Base-by-base conservation (phyloP, 495 filamentous ascomycete genomes). In the Ramalina peruviana region DNA sequence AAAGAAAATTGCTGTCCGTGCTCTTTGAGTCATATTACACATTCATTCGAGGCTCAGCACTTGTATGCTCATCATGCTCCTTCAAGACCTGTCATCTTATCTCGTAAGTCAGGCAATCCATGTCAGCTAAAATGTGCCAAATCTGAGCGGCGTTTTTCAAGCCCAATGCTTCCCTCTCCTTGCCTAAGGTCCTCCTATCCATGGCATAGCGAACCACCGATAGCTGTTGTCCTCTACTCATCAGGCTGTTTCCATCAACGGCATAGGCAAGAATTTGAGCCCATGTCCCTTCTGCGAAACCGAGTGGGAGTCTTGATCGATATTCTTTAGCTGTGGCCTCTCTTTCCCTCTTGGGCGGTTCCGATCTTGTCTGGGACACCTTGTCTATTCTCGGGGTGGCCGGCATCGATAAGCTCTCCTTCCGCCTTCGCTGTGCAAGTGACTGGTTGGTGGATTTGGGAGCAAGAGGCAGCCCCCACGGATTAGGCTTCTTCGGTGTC, bases 51-150 rank as follows among this genome's bases (percentile, higher is more conserved):
- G 30, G 30, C 30, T 7, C 30, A 33, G 30, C 12, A 20, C 19
- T 1, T 20, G 19, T 33, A 12, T 33, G 30, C 30, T 33, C 30
- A 13, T 33, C 30, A 33, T 33, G 30, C 9, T 33, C 30, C 7
- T 33, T 33, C 9, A 33, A 33, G 30, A 33, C 9, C 12, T 6
- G 15, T 48, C 45, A 48, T 37, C 45, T 48, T 50, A 62, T 55
- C 15, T 63, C 60, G 57, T 69, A 69, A 26, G 55, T 45, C 42
- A 67, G 49, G 51, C 65, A 67, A 3, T 54, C 51, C 30, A 61
- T 61, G 12, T 53, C 56, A 40, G 67, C 63, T 25, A 69, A 56
- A 46, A 67, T 40, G 50, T 54, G 59, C 63, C 62, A 66, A 15
- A 61, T 62, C 55, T 62, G 65, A 30, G 46, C 46, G 42, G 55